Evolutionary conservation across 1,139 yeast genomes (phyloP).

Genomic region (Yamadazyma oceani): DNA sequence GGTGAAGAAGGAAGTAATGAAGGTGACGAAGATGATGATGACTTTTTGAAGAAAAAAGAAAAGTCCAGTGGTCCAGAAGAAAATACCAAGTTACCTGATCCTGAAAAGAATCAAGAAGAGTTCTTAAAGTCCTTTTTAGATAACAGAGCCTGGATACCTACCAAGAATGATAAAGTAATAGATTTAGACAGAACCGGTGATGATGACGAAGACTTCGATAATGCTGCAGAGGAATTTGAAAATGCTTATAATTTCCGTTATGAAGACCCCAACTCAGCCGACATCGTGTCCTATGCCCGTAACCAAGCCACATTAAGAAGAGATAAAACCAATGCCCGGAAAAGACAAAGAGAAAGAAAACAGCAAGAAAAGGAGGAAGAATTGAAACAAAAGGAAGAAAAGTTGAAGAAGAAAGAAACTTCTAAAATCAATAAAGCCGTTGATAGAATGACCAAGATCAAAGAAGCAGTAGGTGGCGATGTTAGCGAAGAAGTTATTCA

Average conservation of each 20-base stretch:
- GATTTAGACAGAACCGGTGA: slow-evolving; percentile 56
- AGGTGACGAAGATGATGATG: slow-evolving; percentile 54
- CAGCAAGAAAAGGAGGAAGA: slow-evolving; percentile 54
- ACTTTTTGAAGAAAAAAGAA: slow-evolving; percentile 57
- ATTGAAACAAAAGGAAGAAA: slow-evolving; percentile 56
- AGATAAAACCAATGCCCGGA: slow-evolving; percentile 70
- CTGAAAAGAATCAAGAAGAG: slow-evolving; percentile 59
- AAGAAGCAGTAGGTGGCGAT: slow-evolving; percentile 82
- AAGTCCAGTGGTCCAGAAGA: slow-evolving; percentile 8
- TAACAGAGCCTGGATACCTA: slow-evolving; percentile 88
- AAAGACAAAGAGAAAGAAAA: slow-evolving; percentile 76
- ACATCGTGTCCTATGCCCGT: slow-evolving; percentile 95
- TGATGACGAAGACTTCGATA: slow-evolving; percentile 85
- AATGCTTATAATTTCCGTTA: slow-evolving; percentile 91
- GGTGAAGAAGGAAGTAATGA: slow-evolving; percentile 65
- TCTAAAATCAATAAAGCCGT: slow-evolving; percentile 75
- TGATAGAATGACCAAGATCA: slow-evolving; percentile 73
- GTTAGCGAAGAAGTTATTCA: slow-evolving; percentile 61
- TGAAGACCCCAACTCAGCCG: slow-evolving; percentile 89
- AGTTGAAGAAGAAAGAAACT: slow-evolving; percentile 69
- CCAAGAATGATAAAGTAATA: slow-evolving; percentile 51
- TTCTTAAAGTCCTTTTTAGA: slow-evolving; percentile 73
- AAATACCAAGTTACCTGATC: slow-evolving; percentile 57
- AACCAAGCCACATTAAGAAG: slow-evolving; percentile 90
- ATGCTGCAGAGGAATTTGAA: slow-evolving; percentile 89